These are phyloP conservation scores for Psilocybe azurescens DNA, from an alignment of 768 basidiomycete genomes.

Conservation along the genomic window DNA sequence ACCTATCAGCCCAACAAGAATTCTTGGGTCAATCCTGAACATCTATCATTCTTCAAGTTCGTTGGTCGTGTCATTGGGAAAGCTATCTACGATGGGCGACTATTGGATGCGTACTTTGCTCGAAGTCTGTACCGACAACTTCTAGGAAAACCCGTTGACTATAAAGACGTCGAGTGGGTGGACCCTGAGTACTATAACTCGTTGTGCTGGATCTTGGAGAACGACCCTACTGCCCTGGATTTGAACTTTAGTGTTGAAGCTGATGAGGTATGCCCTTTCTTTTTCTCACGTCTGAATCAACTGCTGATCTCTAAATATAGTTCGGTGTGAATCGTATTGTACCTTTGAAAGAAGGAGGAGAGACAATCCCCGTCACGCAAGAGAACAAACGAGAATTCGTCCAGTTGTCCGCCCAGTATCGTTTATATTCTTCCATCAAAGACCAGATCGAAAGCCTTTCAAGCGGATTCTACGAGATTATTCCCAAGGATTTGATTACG, in stretches of 20 bases:
- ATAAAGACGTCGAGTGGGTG: conserved; percentile 96
- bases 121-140: conserved; percentile 96
- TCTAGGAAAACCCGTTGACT: conserved; percentile 92
- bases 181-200: conserved; percentile 99
- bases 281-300: neutral
- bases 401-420: conserved; percentile 92
- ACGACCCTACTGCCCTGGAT: conserved; percentile 86
- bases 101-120: conserved; percentile 98
- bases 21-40: conserved; percentile 93
- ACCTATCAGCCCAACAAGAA: conserved; percentile 98
- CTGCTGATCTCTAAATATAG: conserved; percentile 39
- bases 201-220: conserved; percentile 97
- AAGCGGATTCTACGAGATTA: conserved; percentile 95
- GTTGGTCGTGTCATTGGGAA: conserved; percentile 98
- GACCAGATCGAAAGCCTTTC: conserved; percentile 93
- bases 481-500: conserved; percentile 93
- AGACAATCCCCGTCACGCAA: conserved; percentile 85
- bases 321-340: conserved; percentile 93
- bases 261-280: conserved; percentile 71
- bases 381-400: conserved; percentile 98
- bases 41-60: conserved; percentile 97
- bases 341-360: conserved; percentile 85
- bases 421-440: conserved; percentile 92
- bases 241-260: conserved; percentile 96
- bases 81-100: conserved; percentile 94